Conservation (phyloP, 805 yeast genomes). For the Allodekkera sacchari region DNA sequence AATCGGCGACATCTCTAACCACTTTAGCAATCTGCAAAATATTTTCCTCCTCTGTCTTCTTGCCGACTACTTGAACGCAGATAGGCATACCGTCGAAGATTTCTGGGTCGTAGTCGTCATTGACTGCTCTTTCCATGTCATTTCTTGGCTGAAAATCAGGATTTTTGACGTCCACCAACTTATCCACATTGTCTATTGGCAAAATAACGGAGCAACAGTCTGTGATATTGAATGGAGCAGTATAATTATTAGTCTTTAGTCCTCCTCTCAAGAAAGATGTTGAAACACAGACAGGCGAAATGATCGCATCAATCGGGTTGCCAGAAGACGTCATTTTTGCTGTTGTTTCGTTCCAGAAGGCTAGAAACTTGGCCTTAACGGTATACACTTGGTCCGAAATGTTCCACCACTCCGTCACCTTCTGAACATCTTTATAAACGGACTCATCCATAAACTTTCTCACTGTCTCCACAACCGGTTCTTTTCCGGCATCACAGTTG, state of each 20-base stretch:
- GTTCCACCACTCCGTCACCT: slow-evolving; percentile 32
- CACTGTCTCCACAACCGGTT: slow-evolving; percentile 14
- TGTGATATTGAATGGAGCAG: slow-evolving; percentile 42
- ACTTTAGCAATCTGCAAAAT: no score
- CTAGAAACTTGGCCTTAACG: slow-evolving; percentile 26
- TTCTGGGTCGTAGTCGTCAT: slow-evolving; percentile 35
- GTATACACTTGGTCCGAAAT: slow-evolving; percentile 25
- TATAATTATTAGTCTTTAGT: slow-evolving; percentile 33
- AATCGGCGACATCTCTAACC: no score
- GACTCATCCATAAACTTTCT: neutral
- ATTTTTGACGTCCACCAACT: slow-evolving; percentile 26
- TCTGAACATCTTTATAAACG: neutral
- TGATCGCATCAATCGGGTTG: slow-evolving; percentile 31
- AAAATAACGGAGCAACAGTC: slow-evolving; percentile 44
- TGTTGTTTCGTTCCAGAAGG: slow-evolving; percentile 22
- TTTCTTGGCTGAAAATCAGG: slow-evolving; percentile 24
- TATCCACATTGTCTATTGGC: slow-evolving; percentile 52
- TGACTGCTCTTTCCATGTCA: slow-evolving; percentile 35
- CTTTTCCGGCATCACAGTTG: slow-evolving; percentile 16
- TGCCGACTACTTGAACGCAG: slow-evolving; percentile 56
- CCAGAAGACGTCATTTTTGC: neutral
- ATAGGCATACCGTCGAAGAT: slow-evolving; percentile 54
- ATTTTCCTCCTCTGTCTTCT: slow-evolving; percentile 56
- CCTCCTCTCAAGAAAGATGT: slow-evolving; percentile 27
- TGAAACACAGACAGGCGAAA: slow-evolving; percentile 31